Evolutionary conservation across 805 yeast genomes (phyloP).

Genomic region (Saturnispora diversa): DNA sequence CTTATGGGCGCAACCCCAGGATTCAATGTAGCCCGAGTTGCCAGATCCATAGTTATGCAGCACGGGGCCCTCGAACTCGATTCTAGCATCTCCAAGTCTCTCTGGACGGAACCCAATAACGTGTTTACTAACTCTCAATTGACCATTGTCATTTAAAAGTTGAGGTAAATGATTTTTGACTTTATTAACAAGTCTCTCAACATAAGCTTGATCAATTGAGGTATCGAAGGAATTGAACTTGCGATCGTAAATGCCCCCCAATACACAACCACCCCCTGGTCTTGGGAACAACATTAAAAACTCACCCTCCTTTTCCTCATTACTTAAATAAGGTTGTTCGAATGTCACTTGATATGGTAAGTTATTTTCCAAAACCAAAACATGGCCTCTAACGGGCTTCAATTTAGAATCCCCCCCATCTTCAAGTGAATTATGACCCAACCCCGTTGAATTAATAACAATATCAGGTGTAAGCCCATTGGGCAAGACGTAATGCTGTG

Average conservation of each 20-base stretch:
- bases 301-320: constrained; percentile 34
- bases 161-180: constrained; percentile 48
- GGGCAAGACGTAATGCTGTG: constrained; percentile 29
- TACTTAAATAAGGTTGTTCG: constrained; percentile 23
- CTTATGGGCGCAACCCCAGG: constrained; percentile 48
- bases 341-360: constrained; percentile 32
- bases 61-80: constrained; percentile 31
- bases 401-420: constrained; percentile 44
- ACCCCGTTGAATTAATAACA: constrained; percentile 53
- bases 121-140: constrained; percentile 38
- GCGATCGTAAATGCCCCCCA: constrained; percentile 43
- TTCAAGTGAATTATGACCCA: constrained; percentile 35
- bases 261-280: constrained; percentile 56
- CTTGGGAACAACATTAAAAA: constrained; percentile 55
- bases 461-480: constrained; percentile 30
- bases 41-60: constrained; percentile 57
- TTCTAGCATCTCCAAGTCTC: constrained; percentile 46
- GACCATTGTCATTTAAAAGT: constrained; percentile 21
- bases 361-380: constrained; percentile 42
- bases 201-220: constrained; percentile 41
- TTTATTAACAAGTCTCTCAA: constrained; percentile 35
- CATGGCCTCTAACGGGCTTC: constrained; percentile 54
- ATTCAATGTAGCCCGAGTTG: constrained; percentile 27
- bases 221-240: constrained; percentile 20
- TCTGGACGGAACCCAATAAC: constrained; percentile 71